phyloP scores from a whole-genome alignment of 208 protist genomes.

The Vickermania ingenoplastis region DNA sequence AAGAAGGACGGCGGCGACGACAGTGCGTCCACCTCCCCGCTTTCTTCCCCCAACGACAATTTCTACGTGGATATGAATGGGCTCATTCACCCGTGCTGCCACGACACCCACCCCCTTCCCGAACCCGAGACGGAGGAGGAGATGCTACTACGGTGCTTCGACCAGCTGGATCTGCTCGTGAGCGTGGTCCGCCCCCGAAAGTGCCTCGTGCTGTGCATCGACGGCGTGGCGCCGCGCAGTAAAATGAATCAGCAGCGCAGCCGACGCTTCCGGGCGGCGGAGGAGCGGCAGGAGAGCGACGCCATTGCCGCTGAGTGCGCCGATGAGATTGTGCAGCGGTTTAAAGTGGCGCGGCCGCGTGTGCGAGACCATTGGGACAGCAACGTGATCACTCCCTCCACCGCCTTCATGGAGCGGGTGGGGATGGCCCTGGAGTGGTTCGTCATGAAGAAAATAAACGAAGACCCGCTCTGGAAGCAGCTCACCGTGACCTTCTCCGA shows the following conservation, averaged over 20 bases:
- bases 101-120: conserved; percentile 90
- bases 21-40: background rate
- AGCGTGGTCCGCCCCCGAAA: conserved; percentile 96
- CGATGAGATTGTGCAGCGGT: conserved; percentile 38
- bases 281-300: conserved; percentile 83
- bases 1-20: background rate
- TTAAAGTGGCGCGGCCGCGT: conserved; percentile 42
- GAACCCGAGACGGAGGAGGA: conserved; percentile 83
- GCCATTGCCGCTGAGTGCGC: conserved; percentile 52
- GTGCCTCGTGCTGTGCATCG: conserved; percentile 95
- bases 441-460: conserved; percentile 91
- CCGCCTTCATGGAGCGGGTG: conserved; percentile 97
- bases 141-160: conserved; percentile 92
- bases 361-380: conserved; percentile 91
- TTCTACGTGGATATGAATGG: conserved; percentile 99
- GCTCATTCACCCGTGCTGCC: conserved; percentile 99
- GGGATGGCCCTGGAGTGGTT: conserved; percentile 90
- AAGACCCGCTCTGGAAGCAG: conserved; percentile 88
- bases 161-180: conserved; percentile 97
- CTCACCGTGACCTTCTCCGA: conserved; percentile 95
- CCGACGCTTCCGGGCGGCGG: conserved; percentile 94
- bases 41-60: conserved; percentile 90
- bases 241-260: conserved; percentile 99
- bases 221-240: conserved; percentile 98
- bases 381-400: conserved; percentile 99